These are phyloP conservation scores for Neurospora sublineolata DNA, from an alignment of 495 filamentous ascomycete genomes.

Conservation along the genomic window DNA sequence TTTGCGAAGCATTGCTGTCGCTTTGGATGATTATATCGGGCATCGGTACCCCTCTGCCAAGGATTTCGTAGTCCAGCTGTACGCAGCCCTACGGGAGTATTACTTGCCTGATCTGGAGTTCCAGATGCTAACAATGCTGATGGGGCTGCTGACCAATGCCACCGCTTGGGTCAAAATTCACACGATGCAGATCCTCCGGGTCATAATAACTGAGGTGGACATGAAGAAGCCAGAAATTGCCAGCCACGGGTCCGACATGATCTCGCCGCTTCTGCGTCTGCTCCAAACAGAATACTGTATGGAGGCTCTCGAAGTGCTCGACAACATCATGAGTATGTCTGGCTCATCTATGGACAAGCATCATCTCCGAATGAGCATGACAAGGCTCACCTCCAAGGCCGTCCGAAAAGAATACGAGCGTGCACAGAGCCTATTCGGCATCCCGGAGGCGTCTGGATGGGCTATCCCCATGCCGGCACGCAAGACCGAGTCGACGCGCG, in stretches of 20 bases:
- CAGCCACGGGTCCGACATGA: conserved; percentile 84
- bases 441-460: conserved; percentile 93
- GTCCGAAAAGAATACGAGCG: conserved; percentile 90
- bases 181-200: conserved; percentile 80
- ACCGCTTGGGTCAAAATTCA: conserved; percentile 81
- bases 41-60: conserved; percentile 55
- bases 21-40: conserved; percentile 58
- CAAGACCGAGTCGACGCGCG: conserved; percentile 69
- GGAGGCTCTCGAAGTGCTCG: conserved; percentile 79
- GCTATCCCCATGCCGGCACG: conserved; percentile 87
- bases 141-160: conserved; percentile 83
- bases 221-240: conserved; percentile 88
- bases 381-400: conserved; percentile 63
- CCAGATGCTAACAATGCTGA: conserved; percentile 73
- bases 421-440: conserved; percentile 88
- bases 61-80: conserved; percentile 67
- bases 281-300: conserved; percentile 89
- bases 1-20: conserved; percentile 41
- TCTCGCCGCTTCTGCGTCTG: conserved; percentile 81
- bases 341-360: conserved; percentile 87
- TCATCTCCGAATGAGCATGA: conserved; percentile 95
- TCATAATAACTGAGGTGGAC: conserved; percentile 80
- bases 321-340: conserved; percentile 89
- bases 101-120: conserved; percentile 81
- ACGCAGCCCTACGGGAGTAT: conserved; percentile 62